phyloP scores from a whole-genome alignment of 1,284 basidiomycete species.

The Ustilago trichophora region DNA sequence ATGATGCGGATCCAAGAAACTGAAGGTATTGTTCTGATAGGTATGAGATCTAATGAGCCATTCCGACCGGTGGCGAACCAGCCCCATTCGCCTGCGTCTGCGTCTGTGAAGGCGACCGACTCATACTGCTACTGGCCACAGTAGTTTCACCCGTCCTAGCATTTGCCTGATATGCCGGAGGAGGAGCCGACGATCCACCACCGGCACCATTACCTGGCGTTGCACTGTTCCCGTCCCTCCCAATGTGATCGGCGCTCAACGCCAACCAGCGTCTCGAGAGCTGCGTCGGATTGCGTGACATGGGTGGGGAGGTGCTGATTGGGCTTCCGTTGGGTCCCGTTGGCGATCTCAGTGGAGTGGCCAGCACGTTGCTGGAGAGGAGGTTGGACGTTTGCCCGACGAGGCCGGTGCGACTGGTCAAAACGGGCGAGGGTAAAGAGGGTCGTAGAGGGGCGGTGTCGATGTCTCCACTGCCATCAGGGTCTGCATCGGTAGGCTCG shows the following conservation, averaged over 20 bases:
- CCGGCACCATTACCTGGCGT: too few relatives aligned
- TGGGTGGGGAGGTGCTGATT: slow-evolving; percentile 10
- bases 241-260: slow-evolving; percentile 35
- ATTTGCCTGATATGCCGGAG: slow-evolving; percentile 40
- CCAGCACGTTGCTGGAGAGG: neutral
- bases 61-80: slow-evolving; percentile 7
- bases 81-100: neutral
- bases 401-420: slow-evolving; percentile 21
- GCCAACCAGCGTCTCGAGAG: slow-evolving; percentile 49
- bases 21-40: neutral
- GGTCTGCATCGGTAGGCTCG: slow-evolving; percentile 15
- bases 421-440: slow-evolving; percentile 26
- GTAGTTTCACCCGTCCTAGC: slow-evolving; percentile 34
- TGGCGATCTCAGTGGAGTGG: slow-evolving; percentile 10
- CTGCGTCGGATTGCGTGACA: slow-evolving; percentile 33
- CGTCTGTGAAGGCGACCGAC: slow-evolving; percentile 6
- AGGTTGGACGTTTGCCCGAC: slow-evolving; percentile 9
- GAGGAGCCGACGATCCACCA: slow-evolving; percentile 14
- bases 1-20: neutral
- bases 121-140: slow-evolving; percentile 29
- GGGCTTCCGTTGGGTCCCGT: slow-evolving; percentile 1
- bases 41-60: slow-evolving; percentile 10
- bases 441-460: slow-evolving; percentile 26
- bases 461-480: neutral
- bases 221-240: slow-evolving; percentile 8